These are phyloP conservation scores for Lipomyces yamadae DNA, from an alignment of 805 yeast genomes.

Conservation along the genomic window DNA sequence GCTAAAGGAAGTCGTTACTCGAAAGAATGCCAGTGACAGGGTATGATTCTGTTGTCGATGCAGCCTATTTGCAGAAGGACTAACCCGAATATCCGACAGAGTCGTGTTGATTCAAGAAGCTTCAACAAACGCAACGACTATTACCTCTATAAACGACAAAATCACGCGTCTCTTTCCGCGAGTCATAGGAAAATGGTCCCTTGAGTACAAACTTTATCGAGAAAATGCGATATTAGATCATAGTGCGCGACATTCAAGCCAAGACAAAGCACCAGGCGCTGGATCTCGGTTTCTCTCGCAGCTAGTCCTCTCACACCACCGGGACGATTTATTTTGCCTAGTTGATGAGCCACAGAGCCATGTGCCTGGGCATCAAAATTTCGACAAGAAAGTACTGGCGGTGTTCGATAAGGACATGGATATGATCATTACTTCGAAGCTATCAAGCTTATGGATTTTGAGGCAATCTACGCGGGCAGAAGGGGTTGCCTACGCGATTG, in stretches of 20 bases:
- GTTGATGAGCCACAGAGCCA: conserved; percentile 41
- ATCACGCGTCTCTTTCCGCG: conserved; percentile 70
- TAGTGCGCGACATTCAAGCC: conserved; percentile 25
- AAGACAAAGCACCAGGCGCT: conserved; percentile 1
- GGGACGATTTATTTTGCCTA: conserved; percentile 43
- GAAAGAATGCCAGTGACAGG: conserved; percentile 22
- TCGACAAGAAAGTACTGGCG: conserved; percentile 38
- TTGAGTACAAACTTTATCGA: conserved; percentile 68
- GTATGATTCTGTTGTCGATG: neutral
- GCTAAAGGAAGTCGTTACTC: neutral
- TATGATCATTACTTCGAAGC: conserved; percentile 56
- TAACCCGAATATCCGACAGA: conserved; percentile 10
- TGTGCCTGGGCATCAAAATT: conserved; percentile 47
- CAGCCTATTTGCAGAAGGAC: neutral
- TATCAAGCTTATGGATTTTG: conserved; percentile 71
- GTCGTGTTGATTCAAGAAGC: conserved; percentile 26
- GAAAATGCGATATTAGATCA: conserved; percentile 56
- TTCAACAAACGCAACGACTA: conserved; percentile 48
- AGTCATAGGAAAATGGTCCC: conserved; percentile 66
- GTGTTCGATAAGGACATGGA: conserved; percentile 65
- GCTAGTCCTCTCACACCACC: conserved; percentile 42
- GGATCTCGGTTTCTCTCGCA: conserved; percentile 41
- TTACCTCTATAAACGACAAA: conserved; percentile 71
- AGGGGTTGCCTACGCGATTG: conserved; percentile 66
- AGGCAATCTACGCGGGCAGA: conserved; percentile 76